Percentiles rank a stretch among this genome's conserved stretches.
phyloP scores from a whole-genome alignment of 2,329 filamentous ascomycete genomes.

The Fusarium brachygibbosum region DNA sequence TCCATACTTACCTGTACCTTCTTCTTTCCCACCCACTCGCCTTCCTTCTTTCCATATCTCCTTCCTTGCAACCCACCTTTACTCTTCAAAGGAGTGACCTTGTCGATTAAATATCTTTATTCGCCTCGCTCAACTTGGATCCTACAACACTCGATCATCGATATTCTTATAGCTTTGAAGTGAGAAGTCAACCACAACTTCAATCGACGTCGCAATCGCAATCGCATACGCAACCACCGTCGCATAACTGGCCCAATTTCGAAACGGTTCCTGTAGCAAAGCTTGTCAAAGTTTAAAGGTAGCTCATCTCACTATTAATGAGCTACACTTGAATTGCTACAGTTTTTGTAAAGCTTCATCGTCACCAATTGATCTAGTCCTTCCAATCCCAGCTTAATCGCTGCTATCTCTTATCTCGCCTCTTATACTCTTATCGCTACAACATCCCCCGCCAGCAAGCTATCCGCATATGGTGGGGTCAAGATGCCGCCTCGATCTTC shows the following conservation, averaged over 20 bases:
- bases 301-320: conserved; percentile 38
- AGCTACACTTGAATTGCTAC: conserved; percentile 48
- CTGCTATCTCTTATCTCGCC: conserved; percentile 32
- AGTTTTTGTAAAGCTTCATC: conserved; percentile 40
- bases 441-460: conserved; percentile 45
- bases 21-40: conserved; percentile 31
- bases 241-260: conserved; percentile 42
- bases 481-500: conserved; percentile 91
- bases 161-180: conserved; percentile 18
- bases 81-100: conserved; percentile 16
- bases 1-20: conserved; percentile 21
- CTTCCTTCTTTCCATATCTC: conserved; percentile 30
- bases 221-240: conserved; percentile 41
- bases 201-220: conserved; percentile 43
- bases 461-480: conserved; percentile 68
- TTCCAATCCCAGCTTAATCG: conserved; percentile 36
- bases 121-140: conserved; percentile 24
- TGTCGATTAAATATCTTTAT: conserved; percentile 25
- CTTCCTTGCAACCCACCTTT: conserved; percentile 37
- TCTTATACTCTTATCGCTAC: conserved; percentile 40
- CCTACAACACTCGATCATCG: conserved; percentile 14
- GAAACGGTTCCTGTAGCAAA: conserved; percentile 49
- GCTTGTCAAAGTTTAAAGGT: conserved; percentile 44
- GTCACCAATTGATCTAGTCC: conserved; percentile 52
- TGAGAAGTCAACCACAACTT: conserved; percentile 20